Evolutionary conservation across 225 moss, liverwort and hornwort species (phyloP).

Genomic region (Neckera pumila): DNA sequence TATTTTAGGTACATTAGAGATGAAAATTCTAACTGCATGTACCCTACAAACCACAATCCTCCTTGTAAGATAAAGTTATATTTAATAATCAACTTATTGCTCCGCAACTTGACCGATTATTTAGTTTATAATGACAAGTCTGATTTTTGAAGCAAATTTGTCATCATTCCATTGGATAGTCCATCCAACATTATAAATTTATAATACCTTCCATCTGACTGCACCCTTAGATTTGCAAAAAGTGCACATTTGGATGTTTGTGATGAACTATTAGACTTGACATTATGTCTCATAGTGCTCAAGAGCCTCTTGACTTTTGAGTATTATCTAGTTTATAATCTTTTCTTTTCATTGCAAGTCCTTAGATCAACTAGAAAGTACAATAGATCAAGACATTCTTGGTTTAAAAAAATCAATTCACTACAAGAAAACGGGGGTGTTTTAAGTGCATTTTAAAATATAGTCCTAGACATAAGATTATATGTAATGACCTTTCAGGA

Average conservation of each 20-base stretch:
- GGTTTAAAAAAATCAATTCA: background rate
- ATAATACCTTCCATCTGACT: background rate
- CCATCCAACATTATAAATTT: fast-evolving
- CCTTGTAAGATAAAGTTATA: fast-evolving
- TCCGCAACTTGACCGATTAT: fast-evolving
- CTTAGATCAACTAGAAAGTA: background rate
- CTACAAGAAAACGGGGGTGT: too few relatives aligned
- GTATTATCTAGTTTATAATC: background rate
- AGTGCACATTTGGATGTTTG: background rate
- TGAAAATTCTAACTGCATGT: background rate
- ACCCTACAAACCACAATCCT: background rate
- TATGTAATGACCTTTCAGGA: too few relatives aligned
- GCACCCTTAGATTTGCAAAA: background rate
- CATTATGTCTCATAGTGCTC: background rate
- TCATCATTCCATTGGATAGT: background rate
- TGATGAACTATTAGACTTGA: background rate
- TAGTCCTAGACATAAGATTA: too few relatives aligned
- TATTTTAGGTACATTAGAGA: background rate
- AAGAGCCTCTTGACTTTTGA: fast-evolving
- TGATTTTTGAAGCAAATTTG: background rate
- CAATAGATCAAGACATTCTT: background rate
- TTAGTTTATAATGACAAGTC: background rate
- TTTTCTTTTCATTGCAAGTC: background rate
- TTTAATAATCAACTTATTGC: fast-evolving
- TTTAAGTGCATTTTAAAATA: too few relatives aligned